Percentiles rank a stretch among this genome's conserved stretches.
Evolutionary conservation across 164 flowering plant genomes (phyloP).

Genomic region (Cinnamomum chago): DNA sequence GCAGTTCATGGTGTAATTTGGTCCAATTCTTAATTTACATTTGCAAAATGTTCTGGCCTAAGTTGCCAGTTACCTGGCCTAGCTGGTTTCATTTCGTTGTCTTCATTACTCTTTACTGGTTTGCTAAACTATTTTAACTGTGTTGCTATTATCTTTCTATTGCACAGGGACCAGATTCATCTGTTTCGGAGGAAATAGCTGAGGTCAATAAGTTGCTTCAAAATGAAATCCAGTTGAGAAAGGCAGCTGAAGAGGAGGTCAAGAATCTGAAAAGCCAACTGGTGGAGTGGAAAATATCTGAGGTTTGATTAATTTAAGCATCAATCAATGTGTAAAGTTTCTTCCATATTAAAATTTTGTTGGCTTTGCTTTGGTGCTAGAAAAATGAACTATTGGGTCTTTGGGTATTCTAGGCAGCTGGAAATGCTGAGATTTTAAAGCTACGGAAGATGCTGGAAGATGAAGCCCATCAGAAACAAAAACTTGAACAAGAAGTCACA

Average conservation of each 20-base stretch:
- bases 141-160: no score
- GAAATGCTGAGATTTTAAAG: conserved; percentile 57
- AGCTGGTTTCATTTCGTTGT: not conserved
- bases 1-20: not conserved
- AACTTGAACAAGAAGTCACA: conserved; percentile 83
- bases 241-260: conserved; percentile 76
- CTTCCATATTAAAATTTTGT: not conserved
- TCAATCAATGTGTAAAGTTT: not conserved
- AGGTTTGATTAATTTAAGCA: conserved; percentile 40
- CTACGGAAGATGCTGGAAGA: conserved; percentile 76
- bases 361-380: not conserved
- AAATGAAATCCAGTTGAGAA: conserved; percentile 52
- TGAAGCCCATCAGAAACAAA: conserved; percentile 59
- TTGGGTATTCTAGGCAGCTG: conserved; percentile 45
- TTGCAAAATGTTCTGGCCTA: not conserved
- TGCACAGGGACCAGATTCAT: conserved; percentile 21
- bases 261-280: conserved; percentile 57
- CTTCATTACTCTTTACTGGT: not conserved
- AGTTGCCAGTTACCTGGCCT: not conserved
- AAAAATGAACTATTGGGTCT: not conserved
- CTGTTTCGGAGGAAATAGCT: conserved; percentile 42
- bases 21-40: no score
- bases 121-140: not conserved
- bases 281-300: conserved; percentile 53
- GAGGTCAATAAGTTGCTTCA: conserved; percentile 58